Evolutionary conservation across 139 green algal genomes (phyloP), one percentile per base, ranked within the genome.

Genomic region (Nannochloris sp.): DNA sequence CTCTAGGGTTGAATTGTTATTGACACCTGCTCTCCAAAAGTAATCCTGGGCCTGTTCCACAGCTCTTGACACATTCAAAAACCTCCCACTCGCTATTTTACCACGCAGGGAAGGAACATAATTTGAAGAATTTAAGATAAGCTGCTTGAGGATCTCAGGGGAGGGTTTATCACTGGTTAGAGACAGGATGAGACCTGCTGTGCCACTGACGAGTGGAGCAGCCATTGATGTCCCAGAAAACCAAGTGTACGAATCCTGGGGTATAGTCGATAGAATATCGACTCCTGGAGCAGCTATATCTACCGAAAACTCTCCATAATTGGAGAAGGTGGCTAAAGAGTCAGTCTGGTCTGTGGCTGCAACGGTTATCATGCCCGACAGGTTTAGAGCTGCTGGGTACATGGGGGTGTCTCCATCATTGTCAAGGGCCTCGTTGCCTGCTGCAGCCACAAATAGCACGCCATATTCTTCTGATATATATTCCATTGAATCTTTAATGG

Each of bases 141-240:
- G 29, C 13, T 37, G 14, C 23, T 43, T 40, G 9, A 74, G 57
- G 37, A 64, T 10, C 20, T 23, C 29, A 25, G 68, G 63, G 17
- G 26, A 65, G n/a, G 70, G 40, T 23, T 29, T 59, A 8, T 61
- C 50, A 11, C 37, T 53, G 4, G 68, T 65, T 25, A 40, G 26
- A 13, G 62, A 57, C 13, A 56, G 36, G 5, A 88, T 61, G 50
- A 92, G 69, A 6, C 75, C 75, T 0, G 80, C 78, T 2, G 75
- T 68, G 1, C 75, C 82, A 2, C 77, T 73, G 1, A 91, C 78
- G 10, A 61, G 60, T 10, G 77, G 78, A 29, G 62, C 58, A 2
- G 72, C 68, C 72, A 79, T 79, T n/a, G 66, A 76, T 26, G 72
- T 78, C 10, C 72, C 72, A 12, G 56, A 58, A 10, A 45, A 6